phyloP scores from a whole-genome alignment of 2,329 filamentous ascomycete genomes.

The Penicillium concentricum region DNA sequence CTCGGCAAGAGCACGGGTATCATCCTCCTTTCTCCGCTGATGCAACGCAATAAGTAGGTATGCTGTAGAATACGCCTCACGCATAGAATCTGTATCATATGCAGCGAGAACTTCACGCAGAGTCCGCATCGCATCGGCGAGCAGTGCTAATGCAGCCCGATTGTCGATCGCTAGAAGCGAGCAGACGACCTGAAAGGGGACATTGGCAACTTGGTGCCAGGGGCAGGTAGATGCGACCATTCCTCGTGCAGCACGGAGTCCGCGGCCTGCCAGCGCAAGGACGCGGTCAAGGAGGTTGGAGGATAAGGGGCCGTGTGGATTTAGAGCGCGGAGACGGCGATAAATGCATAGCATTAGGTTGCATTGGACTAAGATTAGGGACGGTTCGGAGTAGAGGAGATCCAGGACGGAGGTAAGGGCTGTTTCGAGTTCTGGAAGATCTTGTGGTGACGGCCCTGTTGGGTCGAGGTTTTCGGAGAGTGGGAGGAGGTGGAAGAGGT shows the following conservation, averaged over 20 bases:
- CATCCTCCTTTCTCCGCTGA: constrained; percentile 51
- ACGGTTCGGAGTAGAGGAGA: constrained; percentile 41
- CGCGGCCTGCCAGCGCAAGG: constrained; percentile 46
- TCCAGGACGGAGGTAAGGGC: constrained; percentile 46
- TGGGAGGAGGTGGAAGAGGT: constrained; percentile 55
- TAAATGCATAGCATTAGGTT: constrained; percentile 58
- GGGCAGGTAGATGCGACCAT: constrained; percentile 49
- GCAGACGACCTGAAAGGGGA: constrained; percentile 60
- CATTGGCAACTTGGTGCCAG: constrained; percentile 61
- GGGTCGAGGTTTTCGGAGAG: constrained; percentile 57
- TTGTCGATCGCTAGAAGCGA: constrained; percentile 57
- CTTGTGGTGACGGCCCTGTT: constrained; percentile 39
- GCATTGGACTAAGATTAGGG: constrained; percentile 52
- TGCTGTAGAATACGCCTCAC: constrained; percentile 56
- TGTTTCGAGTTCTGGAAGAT: constrained; percentile 44
- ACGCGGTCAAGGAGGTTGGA: constrained; percentile 48
- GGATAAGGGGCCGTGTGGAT: constrained; percentile 43
- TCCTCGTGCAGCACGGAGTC: constrained; percentile 48
- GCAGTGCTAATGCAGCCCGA: constrained; percentile 47
- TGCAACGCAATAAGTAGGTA: constrained; percentile 55
- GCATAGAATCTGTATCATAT: constrained; percentile 51
- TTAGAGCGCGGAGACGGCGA: constrained; percentile 54
- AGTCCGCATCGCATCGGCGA: constrained; percentile 53
- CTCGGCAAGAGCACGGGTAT: constrained; percentile 38
- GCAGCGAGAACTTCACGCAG: constrained; percentile 43